Evolutionary conservation across 2,329 filamentous ascomycete species (phyloP).

Genomic region (Dactylonectria macrodidyma): DNA sequence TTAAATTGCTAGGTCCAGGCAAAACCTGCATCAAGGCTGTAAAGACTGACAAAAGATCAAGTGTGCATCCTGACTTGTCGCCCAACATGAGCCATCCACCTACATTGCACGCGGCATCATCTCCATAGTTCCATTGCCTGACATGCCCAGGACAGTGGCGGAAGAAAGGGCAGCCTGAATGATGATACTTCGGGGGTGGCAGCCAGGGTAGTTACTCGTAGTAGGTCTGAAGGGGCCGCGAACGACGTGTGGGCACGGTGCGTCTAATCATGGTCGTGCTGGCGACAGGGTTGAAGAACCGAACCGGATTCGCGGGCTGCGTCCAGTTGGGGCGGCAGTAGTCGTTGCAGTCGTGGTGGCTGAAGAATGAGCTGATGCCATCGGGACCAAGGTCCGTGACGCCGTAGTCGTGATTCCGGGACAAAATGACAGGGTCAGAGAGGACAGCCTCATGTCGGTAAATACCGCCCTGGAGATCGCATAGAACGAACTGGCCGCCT

Average conservation of each 20-base stretch:
- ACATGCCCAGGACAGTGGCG: too few relatives aligned
- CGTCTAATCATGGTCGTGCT: slow-evolving; percentile 32
- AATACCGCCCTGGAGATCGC: slow-evolving; percentile 60
- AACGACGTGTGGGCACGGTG: slow-evolving; percentile 12
- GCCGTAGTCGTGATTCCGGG: slow-evolving; percentile 54
- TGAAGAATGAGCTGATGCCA: slow-evolving; percentile 59
- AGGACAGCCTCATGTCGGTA: slow-evolving; percentile 55
- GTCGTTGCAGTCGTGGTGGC: slow-evolving; percentile 52
- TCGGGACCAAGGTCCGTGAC: slow-evolving; percentile 56
- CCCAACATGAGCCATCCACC: too few relatives aligned
- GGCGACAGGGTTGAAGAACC: slow-evolving; percentile 7
- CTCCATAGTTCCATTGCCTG: too few relatives aligned
- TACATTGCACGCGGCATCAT: too few relatives aligned
- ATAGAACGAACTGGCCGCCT: slow-evolving; percentile 55
- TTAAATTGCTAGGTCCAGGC: too few relatives aligned
- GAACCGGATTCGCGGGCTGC: slow-evolving; percentile 16
- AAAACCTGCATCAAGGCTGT: too few relatives aligned
- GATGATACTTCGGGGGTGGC: too few relatives aligned
- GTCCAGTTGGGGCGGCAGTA: slow-evolving; percentile 48
- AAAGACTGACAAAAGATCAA: too few relatives aligned
- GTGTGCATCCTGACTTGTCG: too few relatives aligned
- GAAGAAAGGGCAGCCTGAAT: too few relatives aligned
- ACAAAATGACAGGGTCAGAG: slow-evolving; percentile 60
- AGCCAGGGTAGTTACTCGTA: too few relatives aligned
- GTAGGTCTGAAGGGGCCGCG: too few relatives aligned